Conservation (phyloP, 805 yeast genomes). For the Wickerhamomyces canadensis region DNA sequence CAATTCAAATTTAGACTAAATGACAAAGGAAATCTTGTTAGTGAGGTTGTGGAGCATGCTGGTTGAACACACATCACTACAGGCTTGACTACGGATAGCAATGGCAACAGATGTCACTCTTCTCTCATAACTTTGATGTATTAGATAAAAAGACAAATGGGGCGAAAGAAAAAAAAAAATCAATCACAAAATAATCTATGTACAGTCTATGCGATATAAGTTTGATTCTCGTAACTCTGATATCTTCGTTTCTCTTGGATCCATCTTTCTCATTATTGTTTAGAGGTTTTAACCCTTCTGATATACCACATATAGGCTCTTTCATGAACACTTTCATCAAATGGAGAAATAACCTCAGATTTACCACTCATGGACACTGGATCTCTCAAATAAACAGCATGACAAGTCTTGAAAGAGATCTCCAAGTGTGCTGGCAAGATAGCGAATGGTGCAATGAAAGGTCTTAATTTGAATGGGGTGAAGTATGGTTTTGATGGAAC, state of each 20-base stretch:
- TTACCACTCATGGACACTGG: constrained; percentile 97
- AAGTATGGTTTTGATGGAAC: constrained; percentile 78
- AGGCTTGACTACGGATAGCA: too few relatives aligned
- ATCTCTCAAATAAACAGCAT: constrained; percentile 93
- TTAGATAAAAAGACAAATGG: too few relatives aligned
- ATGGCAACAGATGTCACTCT: too few relatives aligned
- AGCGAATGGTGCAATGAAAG: constrained; percentile 88
- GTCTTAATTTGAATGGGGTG: constrained; percentile 96
- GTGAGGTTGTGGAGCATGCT: constrained; percentile 76
- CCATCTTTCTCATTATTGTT: constrained; percentile 6
- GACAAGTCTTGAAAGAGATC: constrained; percentile 85
- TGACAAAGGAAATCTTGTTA: constrained; percentile 51
- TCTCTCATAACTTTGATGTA: too few relatives aligned
- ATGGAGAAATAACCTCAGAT: constrained; percentile 92
- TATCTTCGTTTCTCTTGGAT: too few relatives aligned
- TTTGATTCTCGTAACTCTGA: too few relatives aligned
- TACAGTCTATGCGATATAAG: constrained; percentile 9
- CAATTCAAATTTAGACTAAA: constrained; percentile 74
- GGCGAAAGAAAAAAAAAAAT: too few relatives aligned
- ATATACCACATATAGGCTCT: constrained; percentile 93
- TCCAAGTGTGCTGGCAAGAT: constrained; percentile 90
- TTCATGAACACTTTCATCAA: constrained; percentile 74
- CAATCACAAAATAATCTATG: constrained; percentile 10
- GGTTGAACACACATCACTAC: constrained; percentile 44
- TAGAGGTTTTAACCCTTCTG: constrained; percentile 51